phyloP scores from a whole-genome alignment of 345 rosid species.

The Gossypium bickii region DNA sequence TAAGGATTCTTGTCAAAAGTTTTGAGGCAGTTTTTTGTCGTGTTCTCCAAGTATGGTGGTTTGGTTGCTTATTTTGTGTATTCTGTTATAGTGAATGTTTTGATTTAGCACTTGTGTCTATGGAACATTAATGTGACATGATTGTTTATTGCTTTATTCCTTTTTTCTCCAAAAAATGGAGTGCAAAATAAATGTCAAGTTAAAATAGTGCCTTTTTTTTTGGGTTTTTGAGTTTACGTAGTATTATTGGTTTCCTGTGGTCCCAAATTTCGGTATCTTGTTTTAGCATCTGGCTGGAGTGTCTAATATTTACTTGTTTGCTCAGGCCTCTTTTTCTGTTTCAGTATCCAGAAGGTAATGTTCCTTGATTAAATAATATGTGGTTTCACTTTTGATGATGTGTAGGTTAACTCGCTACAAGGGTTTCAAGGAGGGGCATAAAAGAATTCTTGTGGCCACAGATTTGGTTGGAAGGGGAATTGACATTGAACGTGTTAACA shows the following conservation, averaged over 20 bases:
- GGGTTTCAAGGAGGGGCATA: constrained; percentile 96
- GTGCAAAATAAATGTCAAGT: background rate
- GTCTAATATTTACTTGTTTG: background rate
- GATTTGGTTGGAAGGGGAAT: constrained; percentile 97
- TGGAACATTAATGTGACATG: background rate
- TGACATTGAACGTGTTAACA: constrained; percentile 97
- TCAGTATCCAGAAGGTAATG: background rate
- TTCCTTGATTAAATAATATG: background rate
- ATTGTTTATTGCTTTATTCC: background rate
- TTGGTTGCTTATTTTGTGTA: background rate
- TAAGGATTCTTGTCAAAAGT: background rate
- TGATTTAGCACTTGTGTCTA: background rate
- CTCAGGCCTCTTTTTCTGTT: background rate
- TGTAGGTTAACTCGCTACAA: constrained; percentile 92
- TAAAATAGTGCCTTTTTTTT: background rate
- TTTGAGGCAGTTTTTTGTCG: background rate
- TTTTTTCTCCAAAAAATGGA: background rate
- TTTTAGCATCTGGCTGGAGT: background rate
- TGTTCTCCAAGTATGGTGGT: background rate
- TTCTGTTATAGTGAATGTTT: background rate
- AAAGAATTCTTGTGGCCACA: constrained; percentile 94
- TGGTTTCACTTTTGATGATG: background rate
- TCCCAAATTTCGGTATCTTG: background rate
- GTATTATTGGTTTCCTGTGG: background rate
- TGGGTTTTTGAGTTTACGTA: background rate